Evolutionary conservation across 441 rosid species (phyloP), one percentile per base, ranked within the genome.

Genomic region (Syzygium syzygioides): DNA sequence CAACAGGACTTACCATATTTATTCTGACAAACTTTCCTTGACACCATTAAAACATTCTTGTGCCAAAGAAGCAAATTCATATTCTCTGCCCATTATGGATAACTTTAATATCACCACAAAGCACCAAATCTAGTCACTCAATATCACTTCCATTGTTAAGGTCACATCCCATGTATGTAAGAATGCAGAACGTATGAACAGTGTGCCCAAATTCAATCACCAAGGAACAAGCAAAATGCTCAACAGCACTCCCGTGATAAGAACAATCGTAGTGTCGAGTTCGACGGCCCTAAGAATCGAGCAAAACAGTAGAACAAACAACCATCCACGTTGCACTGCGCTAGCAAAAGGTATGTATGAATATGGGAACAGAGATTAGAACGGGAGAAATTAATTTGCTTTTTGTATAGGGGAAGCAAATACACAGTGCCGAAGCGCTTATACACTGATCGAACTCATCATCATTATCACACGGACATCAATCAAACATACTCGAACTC

Each of bases 401-500:
- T 76, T 76, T 41, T 76, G 83, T 76, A 41, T 76, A 6, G 9
- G 52, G 52, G 83, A 76, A 76, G 83, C 83, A 76, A 71, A 20
- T 76, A 76, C 83, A 76, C n/a, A 41, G 26, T 76, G 83, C 83
- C 7, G 83, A 41, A 76, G 83, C 83, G 83, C n/a, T 76, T 76
- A 76, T 37, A 76, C 83, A 76, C 52, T 3, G 52, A 76, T 41
- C 83, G 52, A 76, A 7, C 83, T 76, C 83, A 76, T 76, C 52
- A 76, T 41, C 52, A 56, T 37, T 25, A 25, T 85, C 87, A 26
- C 59, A 3, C 30, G 50, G 37, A 48, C 48, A 79, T 45, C 55
- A 59, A 50, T 89, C 90, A 89, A 60, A 89, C 53, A 85, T 71
- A 92, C 88, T 97, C 97, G 90, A 98, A 95, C 91, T 98, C 99